Evolutionary conservation across 768 basidiomycete species (phyloP).

Genomic region (Phallus indusiatus): DNA sequence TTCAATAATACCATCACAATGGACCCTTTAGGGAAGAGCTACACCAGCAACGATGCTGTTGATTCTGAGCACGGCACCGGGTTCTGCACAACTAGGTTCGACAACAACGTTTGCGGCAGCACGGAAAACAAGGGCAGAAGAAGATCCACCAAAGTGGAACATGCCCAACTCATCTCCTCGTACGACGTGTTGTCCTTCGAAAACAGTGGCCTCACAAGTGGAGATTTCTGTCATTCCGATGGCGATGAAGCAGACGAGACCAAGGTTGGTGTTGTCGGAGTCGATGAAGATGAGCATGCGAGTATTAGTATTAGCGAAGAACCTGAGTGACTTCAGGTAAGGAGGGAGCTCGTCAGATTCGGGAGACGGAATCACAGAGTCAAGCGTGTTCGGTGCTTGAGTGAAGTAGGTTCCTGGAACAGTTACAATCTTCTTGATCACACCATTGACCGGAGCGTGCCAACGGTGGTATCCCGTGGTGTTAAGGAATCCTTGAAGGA

Average conservation of each 20-base stretch:
- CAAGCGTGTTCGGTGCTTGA: conserved; percentile 19
- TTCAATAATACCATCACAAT: too few relatives aligned
- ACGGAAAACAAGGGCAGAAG: conserved; percentile 39
- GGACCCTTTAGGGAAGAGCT: too few relatives aligned
- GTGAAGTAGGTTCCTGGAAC: conserved; percentile 46
- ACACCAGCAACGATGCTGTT: background rate
- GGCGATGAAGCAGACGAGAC: conserved; percentile 46
- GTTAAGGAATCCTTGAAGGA: conserved; percentile 51
- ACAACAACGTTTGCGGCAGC: conserved; percentile 18
- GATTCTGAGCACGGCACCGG: conserved; percentile 9
- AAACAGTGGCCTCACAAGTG: conserved; percentile 45
- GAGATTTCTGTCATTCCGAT: conserved; percentile 58
- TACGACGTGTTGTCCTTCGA: conserved; percentile 32
- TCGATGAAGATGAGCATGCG: conserved; percentile 48
- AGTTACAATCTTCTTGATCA: conserved; percentile 28
- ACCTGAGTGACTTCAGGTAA: conserved; percentile 26
- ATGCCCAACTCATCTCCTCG: conserved; percentile 51
- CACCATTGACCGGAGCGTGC: conserved; percentile 47
- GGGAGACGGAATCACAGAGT: conserved; percentile 12
- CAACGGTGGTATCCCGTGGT: conserved; percentile 52
- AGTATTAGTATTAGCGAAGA: conserved; percentile 35
- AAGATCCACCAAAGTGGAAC: conserved; percentile 59
- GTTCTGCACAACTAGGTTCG: background rate
- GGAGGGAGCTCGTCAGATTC: conserved; percentile 12
- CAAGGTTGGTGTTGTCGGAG: conserved; percentile 40